Conservation (phyloP, 2,329 filamentous ascomycete species). For the Paraphoma chrysanthemicola region DNA sequence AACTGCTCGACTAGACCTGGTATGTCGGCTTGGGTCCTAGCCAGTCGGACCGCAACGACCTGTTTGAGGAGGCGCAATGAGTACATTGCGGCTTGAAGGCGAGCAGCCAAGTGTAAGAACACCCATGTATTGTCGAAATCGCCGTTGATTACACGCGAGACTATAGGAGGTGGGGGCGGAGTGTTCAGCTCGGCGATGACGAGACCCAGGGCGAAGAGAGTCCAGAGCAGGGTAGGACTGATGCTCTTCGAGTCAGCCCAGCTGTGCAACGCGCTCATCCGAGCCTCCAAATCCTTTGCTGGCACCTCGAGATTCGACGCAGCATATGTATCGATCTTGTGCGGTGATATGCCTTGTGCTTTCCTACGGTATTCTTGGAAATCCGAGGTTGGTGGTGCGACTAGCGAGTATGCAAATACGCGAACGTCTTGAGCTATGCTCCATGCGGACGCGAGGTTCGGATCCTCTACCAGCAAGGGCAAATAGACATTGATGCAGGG, state of each 20-base stretch:
- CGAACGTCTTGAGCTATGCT: slow-evolving; percentile 46
- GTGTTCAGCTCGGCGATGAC: slow-evolving; percentile 28
- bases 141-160: slow-evolving; percentile 32
- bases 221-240: slow-evolving; percentile 26
- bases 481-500: slow-evolving; percentile 62
- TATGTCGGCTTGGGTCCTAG: slow-evolving; percentile 2
- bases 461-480: slow-evolving; percentile 64
- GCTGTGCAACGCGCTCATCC: slow-evolving; percentile 17
- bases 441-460: slow-evolving; percentile 53
- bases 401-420: slow-evolving; percentile 47
- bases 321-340: slow-evolving; percentile 22
- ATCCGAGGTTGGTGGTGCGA: slow-evolving; percentile 19
- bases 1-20: slow-evolving; percentile 1
- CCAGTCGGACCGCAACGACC: slow-evolving; percentile 34
- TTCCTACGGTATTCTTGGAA: slow-evolving; percentile 50
- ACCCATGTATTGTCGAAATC: slow-evolving; percentile 46
- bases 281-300: slow-evolving; percentile 16
- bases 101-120: slow-evolving; percentile 48
- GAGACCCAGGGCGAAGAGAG: slow-evolving; percentile 31
- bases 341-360: slow-evolving; percentile 35
- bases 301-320: slow-evolving; percentile 1
- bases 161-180: slow-evolving; percentile 19
- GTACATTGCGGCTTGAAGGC: slow-evolving; percentile 52
- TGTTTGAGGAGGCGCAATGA: slow-evolving; percentile 53
- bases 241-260: slow-evolving; percentile 24